These are phyloP conservation scores for Fusarium siculi DNA, from an alignment of 2,329 filamentous ascomycete genomes.

Conservation along the genomic window DNA sequence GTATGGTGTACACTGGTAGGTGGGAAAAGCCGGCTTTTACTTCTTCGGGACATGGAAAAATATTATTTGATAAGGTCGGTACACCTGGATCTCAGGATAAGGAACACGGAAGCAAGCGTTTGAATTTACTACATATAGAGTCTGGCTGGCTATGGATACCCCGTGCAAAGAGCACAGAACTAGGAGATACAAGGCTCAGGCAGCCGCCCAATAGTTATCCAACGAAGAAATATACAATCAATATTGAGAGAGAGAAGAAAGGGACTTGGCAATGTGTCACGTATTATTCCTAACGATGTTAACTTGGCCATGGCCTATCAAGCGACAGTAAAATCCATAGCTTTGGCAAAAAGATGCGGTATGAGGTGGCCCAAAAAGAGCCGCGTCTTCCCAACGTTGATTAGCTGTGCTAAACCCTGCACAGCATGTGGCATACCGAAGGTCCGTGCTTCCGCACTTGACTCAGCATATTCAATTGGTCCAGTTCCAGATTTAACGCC, in stretches of 20 bases:
- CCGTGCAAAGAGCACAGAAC: slow-evolving; percentile 32
- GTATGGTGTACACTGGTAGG: slow-evolving; percentile 15
- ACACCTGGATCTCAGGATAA: slow-evolving; percentile 21
- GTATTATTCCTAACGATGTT: background rate
- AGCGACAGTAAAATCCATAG: background rate
- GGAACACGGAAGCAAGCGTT: slow-evolving; percentile 16
- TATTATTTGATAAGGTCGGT: slow-evolving; percentile 12
- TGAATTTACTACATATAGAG: slow-evolving; percentile 31
- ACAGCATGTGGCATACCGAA: slow-evolving; percentile 45
- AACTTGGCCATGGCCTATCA: background rate
- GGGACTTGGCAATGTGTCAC: background rate
- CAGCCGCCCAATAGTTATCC: slow-evolving; percentile 3
- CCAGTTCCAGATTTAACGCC: background rate
- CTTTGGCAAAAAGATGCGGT: background rate
- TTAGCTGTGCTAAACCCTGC: slow-evolving; percentile 41
- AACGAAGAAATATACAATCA: slow-evolving; percentile 6
- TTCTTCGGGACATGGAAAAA: background rate
- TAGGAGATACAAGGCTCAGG: slow-evolving; percentile 20
- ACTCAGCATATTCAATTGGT: background rate
- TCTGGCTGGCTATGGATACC: slow-evolving; percentile 38
- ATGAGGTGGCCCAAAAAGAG: slow-evolving; percentile 37
- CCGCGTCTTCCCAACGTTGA: slow-evolving; percentile 27
- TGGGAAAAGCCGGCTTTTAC: slow-evolving; percentile 7
- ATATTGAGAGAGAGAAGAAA: background rate
- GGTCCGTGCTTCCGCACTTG: slow-evolving; percentile 35